A percentile compares a stretch with the other conserved stretches of the same genome.
phyloP scores from a whole-genome alignment of 2,329 filamentous ascomycete genomes.

The Aspergillus neoniger region DNA sequence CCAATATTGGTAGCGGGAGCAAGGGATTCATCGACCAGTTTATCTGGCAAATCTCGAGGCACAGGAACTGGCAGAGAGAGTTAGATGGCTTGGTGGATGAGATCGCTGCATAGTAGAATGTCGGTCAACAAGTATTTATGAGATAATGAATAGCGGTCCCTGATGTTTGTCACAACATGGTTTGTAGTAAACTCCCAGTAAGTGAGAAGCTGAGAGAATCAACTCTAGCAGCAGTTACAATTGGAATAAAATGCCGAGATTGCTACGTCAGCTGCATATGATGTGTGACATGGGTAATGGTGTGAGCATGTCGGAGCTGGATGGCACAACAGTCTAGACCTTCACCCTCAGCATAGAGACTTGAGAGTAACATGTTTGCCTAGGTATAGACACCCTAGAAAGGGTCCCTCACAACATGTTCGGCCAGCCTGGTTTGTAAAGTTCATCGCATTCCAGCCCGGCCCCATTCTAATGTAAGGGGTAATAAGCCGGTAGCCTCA shows the following conservation, averaged over 20 bases:
- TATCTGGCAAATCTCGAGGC: conserved; percentile 68
- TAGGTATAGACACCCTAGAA: not conserved
- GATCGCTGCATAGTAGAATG: conserved; percentile 59
- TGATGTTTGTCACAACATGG: not conserved
- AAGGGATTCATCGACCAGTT: conserved; percentile 71
- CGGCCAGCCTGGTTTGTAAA: not conserved
- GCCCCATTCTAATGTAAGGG: conserved; percentile 11
- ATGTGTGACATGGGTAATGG: not conserved
- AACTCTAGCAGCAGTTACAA: no score
- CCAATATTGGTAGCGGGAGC: conserved; percentile 65
- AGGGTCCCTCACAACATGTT: not conserved
- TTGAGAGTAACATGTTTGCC: not conserved
- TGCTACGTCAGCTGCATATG: conserved; percentile 7
- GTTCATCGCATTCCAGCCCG: conserved; percentile 11
- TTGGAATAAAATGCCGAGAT: not conserved
- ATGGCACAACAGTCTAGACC: not conserved
- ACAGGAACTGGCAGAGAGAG: conserved; percentile 76
- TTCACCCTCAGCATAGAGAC: not conserved
- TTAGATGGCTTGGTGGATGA: conserved; percentile 66
- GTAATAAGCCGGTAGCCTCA: conserved; percentile 1
- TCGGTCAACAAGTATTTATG: not conserved
- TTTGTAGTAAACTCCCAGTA: not conserved
- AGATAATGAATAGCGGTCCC: not conserved
- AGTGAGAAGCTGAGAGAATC: no score
- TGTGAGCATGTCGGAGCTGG: not conserved